Percentiles rank a stretch among this genome's conserved stretches.
phyloP scores from a whole-genome alignment of 305 asterid genomes.

The Plantago rigida region DNA sequence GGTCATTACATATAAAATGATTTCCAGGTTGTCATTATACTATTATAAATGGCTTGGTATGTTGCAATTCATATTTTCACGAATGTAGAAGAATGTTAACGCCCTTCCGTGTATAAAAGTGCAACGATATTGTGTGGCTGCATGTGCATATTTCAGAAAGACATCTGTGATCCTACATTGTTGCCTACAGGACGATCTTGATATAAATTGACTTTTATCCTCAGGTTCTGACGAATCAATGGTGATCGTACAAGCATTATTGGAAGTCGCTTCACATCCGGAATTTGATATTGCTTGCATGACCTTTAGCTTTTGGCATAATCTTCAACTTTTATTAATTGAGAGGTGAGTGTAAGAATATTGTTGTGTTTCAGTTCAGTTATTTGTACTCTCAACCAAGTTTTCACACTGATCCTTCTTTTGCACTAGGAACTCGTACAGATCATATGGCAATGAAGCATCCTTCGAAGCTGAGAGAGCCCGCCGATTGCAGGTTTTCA shows the following conservation, averaged over 20 bases:
- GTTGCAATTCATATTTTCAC: background rate
- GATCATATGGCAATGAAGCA: constrained; percentile 48
- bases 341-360: constrained; percentile 48
- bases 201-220: constrained; percentile 26
- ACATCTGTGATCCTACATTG: constrained; percentile 1
- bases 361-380: constrained; percentile 19
- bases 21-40: constrained; percentile 17
- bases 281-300: constrained; percentile 96
- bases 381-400: constrained; percentile 21
- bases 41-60: constrained; percentile 8
- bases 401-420: constrained; percentile 29
- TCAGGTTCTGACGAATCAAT: constrained; percentile 98
- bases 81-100: background rate
- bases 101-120: too few relatives aligned
- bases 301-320: constrained; percentile 99
- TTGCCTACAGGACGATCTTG: constrained; percentile 16
- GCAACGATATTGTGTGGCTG: background rate
- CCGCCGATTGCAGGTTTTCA: constrained; percentile 64
- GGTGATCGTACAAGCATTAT: constrained; percentile 83
- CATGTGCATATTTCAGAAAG: constrained; percentile 3
- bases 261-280: constrained; percentile 95
- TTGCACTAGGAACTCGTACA: constrained; percentile 57
- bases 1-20: constrained; percentile 25
- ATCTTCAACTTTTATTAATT: constrained; percentile 67
- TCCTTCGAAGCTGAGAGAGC: constrained; percentile 62